Conservation (phyloP, 2,329 filamentous ascomycete genomes). For the Pseudogymnoascus sp. region DNA sequence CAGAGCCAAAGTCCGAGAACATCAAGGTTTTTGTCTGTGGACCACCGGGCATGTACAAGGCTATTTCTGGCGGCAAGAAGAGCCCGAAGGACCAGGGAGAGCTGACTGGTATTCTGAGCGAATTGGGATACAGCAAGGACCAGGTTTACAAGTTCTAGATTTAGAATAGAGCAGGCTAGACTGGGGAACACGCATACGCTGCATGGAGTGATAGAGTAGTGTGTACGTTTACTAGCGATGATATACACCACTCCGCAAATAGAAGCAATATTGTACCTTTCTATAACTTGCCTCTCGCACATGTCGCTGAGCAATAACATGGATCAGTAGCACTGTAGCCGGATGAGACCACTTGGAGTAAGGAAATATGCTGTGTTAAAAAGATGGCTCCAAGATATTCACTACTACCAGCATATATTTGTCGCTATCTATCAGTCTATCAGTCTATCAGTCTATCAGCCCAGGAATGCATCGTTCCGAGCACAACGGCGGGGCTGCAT, state of each 20-base stretch:
- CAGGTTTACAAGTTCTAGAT: slow-evolving; percentile 91
- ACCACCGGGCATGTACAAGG: slow-evolving; percentile 86
- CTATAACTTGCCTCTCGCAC: not conserved
- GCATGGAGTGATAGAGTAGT: not conserved
- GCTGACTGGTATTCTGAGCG: slow-evolving; percentile 65
- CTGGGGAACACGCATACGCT: not conserved
- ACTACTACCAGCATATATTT: not conserved
- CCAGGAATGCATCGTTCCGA: too few species aligned
- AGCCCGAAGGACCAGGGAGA: slow-evolving; percentile 93
- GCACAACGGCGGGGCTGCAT: too few species aligned
- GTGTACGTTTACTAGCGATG: slow-evolving; percentile 1
- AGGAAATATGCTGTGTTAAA: not conserved
- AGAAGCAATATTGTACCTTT: not conserved
- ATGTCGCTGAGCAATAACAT: not conserved
- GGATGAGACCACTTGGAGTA: not conserved
- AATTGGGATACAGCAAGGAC: slow-evolving; percentile 74
- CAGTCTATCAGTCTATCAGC: too few species aligned
- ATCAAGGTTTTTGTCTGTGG: slow-evolving; percentile 97
- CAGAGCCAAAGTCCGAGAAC: slow-evolving; percentile 83
- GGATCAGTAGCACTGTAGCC: not conserved
- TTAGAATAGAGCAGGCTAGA: not conserved
- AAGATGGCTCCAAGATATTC: not conserved
- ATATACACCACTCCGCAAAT: not conserved
- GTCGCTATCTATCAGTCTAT: not conserved
- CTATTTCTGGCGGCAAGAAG: slow-evolving; percentile 80